phyloP scores from a whole-genome alignment of 106 monocot genomes.

The Acorus gramineus region DNA sequence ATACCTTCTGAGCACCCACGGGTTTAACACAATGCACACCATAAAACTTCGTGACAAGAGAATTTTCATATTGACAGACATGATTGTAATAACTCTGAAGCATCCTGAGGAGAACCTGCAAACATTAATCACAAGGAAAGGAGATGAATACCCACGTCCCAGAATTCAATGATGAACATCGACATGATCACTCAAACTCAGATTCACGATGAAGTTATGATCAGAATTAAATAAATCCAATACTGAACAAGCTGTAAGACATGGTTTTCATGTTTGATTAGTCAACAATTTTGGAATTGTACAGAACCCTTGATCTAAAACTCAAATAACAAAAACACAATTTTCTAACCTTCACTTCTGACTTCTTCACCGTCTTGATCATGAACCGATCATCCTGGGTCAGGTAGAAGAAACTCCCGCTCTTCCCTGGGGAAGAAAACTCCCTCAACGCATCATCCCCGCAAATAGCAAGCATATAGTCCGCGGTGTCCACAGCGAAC shows the following conservation, averaged over 20 bases:
- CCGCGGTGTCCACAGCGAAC: constrained; percentile 70
- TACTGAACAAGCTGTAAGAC: no score
- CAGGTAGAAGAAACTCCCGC: constrained; percentile 91
- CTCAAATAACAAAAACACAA: no score
- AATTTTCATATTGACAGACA: constrained; percentile 50
- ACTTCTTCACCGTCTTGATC: constrained; percentile 90
- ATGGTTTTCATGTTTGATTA: no score
- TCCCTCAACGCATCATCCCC: constrained; percentile 82
- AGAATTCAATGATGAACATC: no score
- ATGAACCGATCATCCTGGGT: constrained; percentile 93
- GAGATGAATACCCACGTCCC: no score
- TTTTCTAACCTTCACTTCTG: constrained; percentile 71
- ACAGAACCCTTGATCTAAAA: no score
- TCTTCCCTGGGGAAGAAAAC: constrained; percentile 88
- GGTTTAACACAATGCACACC: constrained; percentile 97
- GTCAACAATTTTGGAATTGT: no score
- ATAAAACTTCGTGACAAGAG: constrained; percentile 78
- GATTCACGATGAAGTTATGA: no score
- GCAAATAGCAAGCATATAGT: constrained; percentile 88
- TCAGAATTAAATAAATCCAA: no score
- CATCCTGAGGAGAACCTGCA: constrained; percentile 88
- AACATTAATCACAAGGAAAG: no score
- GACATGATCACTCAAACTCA: no score
- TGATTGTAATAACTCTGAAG: constrained; percentile 68
- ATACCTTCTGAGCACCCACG: constrained; percentile 53